Conservation (phyloP, 2,329 filamentous ascomycete species). For the Rutstroemia sp. region DNA sequence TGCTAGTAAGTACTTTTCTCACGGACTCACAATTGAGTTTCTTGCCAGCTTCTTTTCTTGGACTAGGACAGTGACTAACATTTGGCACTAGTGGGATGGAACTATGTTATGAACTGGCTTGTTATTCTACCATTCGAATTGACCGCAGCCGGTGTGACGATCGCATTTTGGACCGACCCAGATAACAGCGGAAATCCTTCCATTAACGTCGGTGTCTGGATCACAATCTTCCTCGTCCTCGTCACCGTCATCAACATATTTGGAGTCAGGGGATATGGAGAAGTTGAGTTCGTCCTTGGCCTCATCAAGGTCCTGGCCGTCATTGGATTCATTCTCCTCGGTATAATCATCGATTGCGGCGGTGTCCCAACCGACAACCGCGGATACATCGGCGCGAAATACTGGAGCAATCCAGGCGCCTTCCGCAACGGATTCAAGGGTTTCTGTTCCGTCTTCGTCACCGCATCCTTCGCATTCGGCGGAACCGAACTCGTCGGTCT, state of each 20-base stretch:
- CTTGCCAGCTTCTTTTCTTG: no score
- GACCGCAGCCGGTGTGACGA: constrained; percentile 76
- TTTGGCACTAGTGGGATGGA: constrained; percentile 67
- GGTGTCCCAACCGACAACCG: constrained; percentile 49
- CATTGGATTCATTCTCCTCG: constrained; percentile 79
- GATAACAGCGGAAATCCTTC: constrained; percentile 36
- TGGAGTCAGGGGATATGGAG: constrained; percentile 81
- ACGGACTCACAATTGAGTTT: no score
- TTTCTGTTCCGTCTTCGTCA: constrained; percentile 63
- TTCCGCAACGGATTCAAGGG: constrained; percentile 68
- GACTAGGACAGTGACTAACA: no score
- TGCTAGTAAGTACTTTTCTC: no score
- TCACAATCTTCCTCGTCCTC: constrained; percentile 71
- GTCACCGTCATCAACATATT: constrained; percentile 82
- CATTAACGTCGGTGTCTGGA: constrained; percentile 59
- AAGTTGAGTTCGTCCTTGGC: constrained; percentile 86
- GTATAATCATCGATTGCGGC: constrained; percentile 67
- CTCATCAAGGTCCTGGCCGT: constrained; percentile 80
- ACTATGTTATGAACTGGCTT: constrained; percentile 83
- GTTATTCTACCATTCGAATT: constrained; percentile 78
- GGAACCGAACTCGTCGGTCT: constrained; percentile 72
- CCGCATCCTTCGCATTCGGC: constrained; percentile 65
- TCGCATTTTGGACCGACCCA: constrained; percentile 66
- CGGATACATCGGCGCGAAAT: constrained; percentile 52
- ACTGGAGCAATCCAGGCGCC: constrained; percentile 75